These are phyloP conservation scores for Apiospora marii DNA, from an alignment of 2,329 filamentous ascomycete species.

Conservation along the genomic window DNA sequence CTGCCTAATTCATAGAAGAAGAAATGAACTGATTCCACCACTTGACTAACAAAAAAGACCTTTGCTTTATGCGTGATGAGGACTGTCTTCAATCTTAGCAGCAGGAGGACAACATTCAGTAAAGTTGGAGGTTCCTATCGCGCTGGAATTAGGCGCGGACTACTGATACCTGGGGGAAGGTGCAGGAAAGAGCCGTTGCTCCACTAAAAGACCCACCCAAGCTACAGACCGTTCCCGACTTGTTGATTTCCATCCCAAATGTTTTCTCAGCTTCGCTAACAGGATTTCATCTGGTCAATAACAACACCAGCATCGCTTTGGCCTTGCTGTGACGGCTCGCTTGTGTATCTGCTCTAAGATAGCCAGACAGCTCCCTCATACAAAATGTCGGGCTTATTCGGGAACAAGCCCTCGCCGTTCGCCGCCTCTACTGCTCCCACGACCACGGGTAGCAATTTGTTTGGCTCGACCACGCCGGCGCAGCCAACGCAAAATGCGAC, in stretches of 20 bases:
- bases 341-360: neutral
- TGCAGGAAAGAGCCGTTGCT: neutral
- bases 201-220: constrained; percentile 20
- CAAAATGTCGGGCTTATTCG: constrained; percentile 35
- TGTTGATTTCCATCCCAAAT: constrained; percentile 22
- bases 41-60: no score
- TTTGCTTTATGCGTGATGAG: no score
- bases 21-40: no score
- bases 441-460: constrained; percentile 31
- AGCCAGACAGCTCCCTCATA: neutral
- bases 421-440: constrained; percentile 32
- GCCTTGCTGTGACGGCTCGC: constrained; percentile 11
- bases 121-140: neutral
- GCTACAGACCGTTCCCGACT: constrained; percentile 16
- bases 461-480: constrained; percentile 30
- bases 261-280: constrained; percentile 23
- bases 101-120: neutral
- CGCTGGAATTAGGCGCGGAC: neutral
- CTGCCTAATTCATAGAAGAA: no score
- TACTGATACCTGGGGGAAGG: neutral
- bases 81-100: neutral
- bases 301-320: constrained; percentile 19
- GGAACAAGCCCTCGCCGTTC: constrained; percentile 38
- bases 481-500: constrained; percentile 30
- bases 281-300: constrained; percentile 1